These are phyloP conservation scores for Hypoxylon sp. DNA, from an alignment of 2,329 filamentous ascomycete species.

Conservation along the genomic window DNA sequence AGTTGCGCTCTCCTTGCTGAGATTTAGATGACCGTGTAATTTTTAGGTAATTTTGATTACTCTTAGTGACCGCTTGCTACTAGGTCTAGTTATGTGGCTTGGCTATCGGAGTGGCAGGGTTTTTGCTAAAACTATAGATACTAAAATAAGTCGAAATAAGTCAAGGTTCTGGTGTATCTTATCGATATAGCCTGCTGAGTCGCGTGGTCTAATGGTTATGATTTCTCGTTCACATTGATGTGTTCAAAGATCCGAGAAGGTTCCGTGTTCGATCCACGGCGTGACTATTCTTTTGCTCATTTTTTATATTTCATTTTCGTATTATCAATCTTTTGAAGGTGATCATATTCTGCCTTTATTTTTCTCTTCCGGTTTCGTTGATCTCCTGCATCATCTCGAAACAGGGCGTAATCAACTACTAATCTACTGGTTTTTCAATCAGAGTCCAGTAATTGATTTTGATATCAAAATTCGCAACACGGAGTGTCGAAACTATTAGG, in stretches of 20 bases:
- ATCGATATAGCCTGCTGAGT: no score
- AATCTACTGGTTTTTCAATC: no score
- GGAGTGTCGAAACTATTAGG: not conserved
- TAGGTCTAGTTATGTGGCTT: no score
- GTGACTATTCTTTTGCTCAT: slow-evolving; percentile 45
- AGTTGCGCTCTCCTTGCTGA: no score
- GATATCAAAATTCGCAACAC: not conserved
- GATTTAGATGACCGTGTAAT: no score
- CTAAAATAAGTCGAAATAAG: no score
- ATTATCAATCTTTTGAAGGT: not conserved
- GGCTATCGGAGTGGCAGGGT: no score
- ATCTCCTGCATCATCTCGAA: not conserved
- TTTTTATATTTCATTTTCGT: slow-evolving; percentile 11
- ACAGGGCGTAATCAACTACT: no score
- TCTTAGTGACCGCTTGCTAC: no score
- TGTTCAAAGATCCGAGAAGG: slow-evolving; percentile 48
- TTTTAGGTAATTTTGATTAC: no score
- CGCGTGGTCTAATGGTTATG: slow-evolving; percentile 54
- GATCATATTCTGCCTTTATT: slow-evolving; percentile 5
- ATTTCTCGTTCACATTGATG: slow-evolving; percentile 51
- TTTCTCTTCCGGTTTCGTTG: not conserved
- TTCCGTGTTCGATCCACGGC: slow-evolving; percentile 53
- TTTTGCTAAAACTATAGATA: no score
- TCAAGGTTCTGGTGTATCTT: no score
- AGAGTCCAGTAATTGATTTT: not conserved